Evolutionary conservation across 2,329 filamentous ascomycete genomes (phyloP).

Genomic region (Aspergillus aculeatinus): DNA sequence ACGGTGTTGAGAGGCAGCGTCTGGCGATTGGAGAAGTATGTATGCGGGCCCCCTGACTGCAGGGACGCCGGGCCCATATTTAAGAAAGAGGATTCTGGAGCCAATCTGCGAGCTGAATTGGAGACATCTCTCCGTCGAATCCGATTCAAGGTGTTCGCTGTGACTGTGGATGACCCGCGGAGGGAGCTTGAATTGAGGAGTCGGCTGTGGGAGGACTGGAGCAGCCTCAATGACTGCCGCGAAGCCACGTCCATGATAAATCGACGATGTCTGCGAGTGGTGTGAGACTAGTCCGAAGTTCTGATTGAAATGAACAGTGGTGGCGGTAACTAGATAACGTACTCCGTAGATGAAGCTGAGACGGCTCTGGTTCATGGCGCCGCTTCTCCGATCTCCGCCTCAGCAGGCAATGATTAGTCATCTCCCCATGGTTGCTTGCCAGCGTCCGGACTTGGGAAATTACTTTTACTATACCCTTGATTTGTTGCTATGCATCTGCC

Average conservation of each 20-base stretch:
- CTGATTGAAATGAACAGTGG: conserved; percentile 10
- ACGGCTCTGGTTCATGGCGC: conserved; percentile 18
- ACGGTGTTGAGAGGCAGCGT: conserved; percentile 87
- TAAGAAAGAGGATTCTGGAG: conserved; percentile 36
- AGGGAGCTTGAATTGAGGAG: conserved; percentile 26
- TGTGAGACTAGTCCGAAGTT: background rate
- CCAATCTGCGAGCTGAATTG: conserved; percentile 28
- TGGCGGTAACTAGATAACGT: background rate
- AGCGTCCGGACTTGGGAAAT: too few relatives aligned
- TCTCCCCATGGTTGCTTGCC: background rate
- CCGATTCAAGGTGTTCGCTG: conserved; percentile 23
- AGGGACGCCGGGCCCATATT: conserved; percentile 27
- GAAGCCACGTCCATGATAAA: conserved; percentile 40
- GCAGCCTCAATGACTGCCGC: conserved; percentile 35
- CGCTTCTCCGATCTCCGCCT: conserved; percentile 23
- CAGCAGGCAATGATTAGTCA: conserved; percentile 27
- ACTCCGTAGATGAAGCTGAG: conserved; percentile 14
- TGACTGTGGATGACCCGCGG: conserved; percentile 20
- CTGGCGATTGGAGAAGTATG: conserved; percentile 71
- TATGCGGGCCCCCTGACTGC: conserved; percentile 48
- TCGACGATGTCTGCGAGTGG: background rate
- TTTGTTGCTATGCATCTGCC: too few relatives aligned
- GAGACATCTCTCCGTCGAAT: conserved; percentile 32
- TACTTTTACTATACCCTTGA: too few relatives aligned
- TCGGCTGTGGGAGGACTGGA: conserved; percentile 27